A percentile compares a stretch with the other conserved stretches of the same genome.
Evolutionary conservation across 257 asterid species (phyloP).

Genomic region (Marsdenia floribunda): DNA sequence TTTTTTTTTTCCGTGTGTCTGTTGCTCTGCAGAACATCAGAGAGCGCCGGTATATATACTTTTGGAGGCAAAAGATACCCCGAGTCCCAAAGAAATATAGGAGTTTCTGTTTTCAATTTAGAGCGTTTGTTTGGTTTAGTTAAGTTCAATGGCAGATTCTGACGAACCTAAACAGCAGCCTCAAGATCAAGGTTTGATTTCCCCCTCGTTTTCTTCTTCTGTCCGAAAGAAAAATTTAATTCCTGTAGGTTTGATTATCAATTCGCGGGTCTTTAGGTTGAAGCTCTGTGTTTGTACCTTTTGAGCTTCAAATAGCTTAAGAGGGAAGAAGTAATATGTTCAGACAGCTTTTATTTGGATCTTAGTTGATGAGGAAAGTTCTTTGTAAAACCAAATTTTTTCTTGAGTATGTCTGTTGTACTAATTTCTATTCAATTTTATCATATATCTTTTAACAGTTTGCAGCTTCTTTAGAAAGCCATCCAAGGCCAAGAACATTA

Average conservation of each 20-base stretch:
- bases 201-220: not conserved
- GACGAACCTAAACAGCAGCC: slow-evolving; percentile 10
- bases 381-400: not conserved
- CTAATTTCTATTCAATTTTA: not conserved
- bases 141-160: slow-evolving; percentile 16
- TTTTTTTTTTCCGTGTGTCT: too few species aligned
- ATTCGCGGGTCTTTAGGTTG: not conserved
- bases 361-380: not conserved
- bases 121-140: not conserved
- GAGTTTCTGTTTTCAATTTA: not conserved
- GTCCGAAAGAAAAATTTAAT: not conserved
- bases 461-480: slow-evolving; percentile 86
- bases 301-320: not conserved
- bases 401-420: not conserved
- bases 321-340: not conserved
- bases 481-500: slow-evolving; percentile 63
- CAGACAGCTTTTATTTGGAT: not conserved
- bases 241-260: not conserved
- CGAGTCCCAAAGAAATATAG: not conserved
- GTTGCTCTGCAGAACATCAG: too few species aligned
- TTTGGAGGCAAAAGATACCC: not conserved
- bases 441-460: slow-evolving; percentile 32
- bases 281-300: not conserved
- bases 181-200: slow-evolving; percentile 15
- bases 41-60: too few species aligned